phyloP scores from a whole-genome alignment of 2,329 filamentous ascomycete species.

The Saccharata proteae region DNA sequence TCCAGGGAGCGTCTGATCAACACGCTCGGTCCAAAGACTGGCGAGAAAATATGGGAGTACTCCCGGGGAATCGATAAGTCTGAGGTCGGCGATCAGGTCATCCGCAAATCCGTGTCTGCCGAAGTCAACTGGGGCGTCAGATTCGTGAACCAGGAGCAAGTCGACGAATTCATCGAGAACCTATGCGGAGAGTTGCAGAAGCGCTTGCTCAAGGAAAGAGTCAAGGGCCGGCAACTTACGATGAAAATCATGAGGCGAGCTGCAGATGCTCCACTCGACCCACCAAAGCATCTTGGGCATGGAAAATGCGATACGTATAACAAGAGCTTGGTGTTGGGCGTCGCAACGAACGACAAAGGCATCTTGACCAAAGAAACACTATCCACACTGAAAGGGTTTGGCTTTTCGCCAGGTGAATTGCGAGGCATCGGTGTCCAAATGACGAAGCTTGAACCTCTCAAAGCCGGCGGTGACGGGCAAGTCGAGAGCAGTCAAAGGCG shows the following conservation, averaged over 20 bases:
- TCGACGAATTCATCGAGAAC: constrained; percentile 79
- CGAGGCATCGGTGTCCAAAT: constrained; percentile 85
- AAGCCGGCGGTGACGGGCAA: constrained; percentile 37
- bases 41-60: constrained; percentile 82
- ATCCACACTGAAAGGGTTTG: constrained; percentile 69
- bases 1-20: constrained; percentile 64
- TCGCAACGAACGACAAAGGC: constrained; percentile 66
- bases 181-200: constrained; percentile 76
- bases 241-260: constrained; percentile 91
- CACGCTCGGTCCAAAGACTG: constrained; percentile 79
- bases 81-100: constrained; percentile 74
- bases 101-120: constrained; percentile 88
- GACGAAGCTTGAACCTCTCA: constrained; percentile 79
- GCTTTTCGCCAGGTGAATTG: constrained; percentile 82
- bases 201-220: constrained; percentile 66
- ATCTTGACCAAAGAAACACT: constrained; percentile 70
- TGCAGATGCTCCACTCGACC: constrained; percentile 76
- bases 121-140: constrained; percentile 98
- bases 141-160: constrained; percentile 83
- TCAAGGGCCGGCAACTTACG: constrained; percentile 78
- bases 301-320: constrained; percentile 92
- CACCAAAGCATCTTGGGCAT: constrained; percentile 86
- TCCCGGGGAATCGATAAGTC: constrained; percentile 73
- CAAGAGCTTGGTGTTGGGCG: constrained; percentile 71
- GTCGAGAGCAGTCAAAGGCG: constrained; percentile 66